Percentiles rank a stretch among this genome's conserved stretches.
These are phyloP conservation scores for Botryobasidium botryosum DNA, from an alignment of 768 basidiomycete genomes.

Conservation along the genomic window DNA sequence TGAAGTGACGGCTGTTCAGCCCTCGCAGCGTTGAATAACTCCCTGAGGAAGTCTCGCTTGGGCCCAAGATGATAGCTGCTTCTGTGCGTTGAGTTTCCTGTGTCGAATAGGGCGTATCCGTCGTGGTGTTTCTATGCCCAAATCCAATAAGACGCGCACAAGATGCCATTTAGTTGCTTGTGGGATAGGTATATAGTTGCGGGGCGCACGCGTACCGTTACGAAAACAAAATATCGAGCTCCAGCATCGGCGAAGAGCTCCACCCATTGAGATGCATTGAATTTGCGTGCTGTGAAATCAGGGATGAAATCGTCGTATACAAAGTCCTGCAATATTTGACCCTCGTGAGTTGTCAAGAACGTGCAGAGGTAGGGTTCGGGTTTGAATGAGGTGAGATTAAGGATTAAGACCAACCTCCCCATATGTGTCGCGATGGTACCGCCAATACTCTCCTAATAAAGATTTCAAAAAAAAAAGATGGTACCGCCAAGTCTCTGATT, in stretches of 20 bases:
- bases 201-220: conserved; percentile 22
- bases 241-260: conserved; percentile 38
- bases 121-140: conserved; percentile 57
- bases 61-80: conserved; percentile 33
- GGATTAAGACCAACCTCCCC: conserved; percentile 21
- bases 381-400: no score
- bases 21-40: conserved; percentile 34
- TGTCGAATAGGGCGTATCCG: conserved; percentile 40
- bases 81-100: conserved; percentile 34
- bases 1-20: conserved; percentile 32
- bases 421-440: conserved; percentile 32
- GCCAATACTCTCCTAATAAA: no score
- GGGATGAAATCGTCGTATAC: conserved; percentile 43
- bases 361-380: no score
- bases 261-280: conserved; percentile 37
- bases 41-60: conserved; percentile 33
- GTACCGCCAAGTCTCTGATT: conserved; percentile 24
- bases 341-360: no score
- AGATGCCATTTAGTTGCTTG: no score
- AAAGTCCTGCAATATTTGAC: conserved; percentile 28
- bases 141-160: conserved; percentile 15
- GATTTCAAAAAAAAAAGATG: no score
- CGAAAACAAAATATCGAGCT: conserved; percentile 44
- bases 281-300: conserved; percentile 34
- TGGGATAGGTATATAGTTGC: no score